These are phyloP conservation scores for Colletotrichum sp. DNA, from an alignment of 2,329 filamentous ascomycete species.

Conservation along the genomic window DNA sequence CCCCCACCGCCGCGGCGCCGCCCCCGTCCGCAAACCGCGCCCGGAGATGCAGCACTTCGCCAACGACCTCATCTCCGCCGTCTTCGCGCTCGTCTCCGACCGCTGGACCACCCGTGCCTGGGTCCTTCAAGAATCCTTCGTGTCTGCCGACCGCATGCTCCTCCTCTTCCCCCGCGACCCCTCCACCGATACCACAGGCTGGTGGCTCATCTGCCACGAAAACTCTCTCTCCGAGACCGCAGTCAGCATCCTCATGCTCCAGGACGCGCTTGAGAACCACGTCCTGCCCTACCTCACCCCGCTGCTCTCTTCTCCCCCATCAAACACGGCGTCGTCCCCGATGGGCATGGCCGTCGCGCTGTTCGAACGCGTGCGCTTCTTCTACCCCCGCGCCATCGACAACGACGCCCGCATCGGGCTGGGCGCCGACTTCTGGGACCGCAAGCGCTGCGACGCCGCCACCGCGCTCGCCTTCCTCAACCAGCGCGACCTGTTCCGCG, in stretches of 20 bases:
- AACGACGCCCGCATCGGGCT: background rate
- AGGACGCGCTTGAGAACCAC: background rate
- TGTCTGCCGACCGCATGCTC: background rate
- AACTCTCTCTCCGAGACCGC: background rate
- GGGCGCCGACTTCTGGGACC: background rate
- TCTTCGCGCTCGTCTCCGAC: background rate
- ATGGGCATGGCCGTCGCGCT: background rate
- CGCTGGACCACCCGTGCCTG: background rate
- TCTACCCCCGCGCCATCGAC: background rate
- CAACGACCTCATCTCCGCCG: background rate
- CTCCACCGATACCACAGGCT: too few species aligned
- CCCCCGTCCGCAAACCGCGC: background rate
- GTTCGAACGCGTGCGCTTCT: background rate
- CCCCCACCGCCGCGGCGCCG: background rate
- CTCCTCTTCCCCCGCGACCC: background rate
- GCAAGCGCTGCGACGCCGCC: background rate
- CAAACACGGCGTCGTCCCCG: background rate
- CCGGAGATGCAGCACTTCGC: background rate
- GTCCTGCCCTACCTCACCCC: background rate
- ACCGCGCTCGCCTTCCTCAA: background rate
- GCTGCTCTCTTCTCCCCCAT: background rate
- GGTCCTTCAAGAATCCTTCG: background rate
- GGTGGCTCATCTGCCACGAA: background rate
- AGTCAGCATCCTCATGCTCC: background rate
- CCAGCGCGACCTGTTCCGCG: background rate